These are phyloP conservation scores for Coprinopsis strossmayeri DNA, from an alignment of 768 basidiomycete species.

Conservation along the genomic window DNA sequence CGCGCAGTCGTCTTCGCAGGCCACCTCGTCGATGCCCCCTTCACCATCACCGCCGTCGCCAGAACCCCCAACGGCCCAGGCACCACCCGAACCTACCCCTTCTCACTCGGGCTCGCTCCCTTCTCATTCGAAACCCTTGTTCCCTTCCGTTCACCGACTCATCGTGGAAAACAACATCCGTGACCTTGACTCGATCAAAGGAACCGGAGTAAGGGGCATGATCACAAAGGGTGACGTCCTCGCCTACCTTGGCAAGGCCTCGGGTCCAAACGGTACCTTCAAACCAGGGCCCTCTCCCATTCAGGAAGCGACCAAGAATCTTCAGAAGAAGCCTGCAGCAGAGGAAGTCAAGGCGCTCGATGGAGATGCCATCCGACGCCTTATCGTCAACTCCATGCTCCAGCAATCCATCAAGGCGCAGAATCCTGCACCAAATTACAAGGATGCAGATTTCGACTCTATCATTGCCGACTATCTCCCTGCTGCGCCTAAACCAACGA, in stretches of 20 bases:
- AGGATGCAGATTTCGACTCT: slow-evolving; percentile 60
- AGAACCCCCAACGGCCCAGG: slow-evolving; percentile 19
- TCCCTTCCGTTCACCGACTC: slow-evolving; percentile 87
- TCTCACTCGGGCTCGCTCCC: slow-evolving; percentile 26
- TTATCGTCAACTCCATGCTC: slow-evolving; percentile 58
- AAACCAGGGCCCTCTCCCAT: slow-evolving; percentile 36
- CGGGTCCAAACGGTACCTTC: slow-evolving; percentile 69
- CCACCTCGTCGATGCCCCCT: slow-evolving; percentile 14
- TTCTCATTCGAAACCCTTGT: slow-evolving; percentile 64
- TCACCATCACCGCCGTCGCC: slow-evolving; percentile 25
- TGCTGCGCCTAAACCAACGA: slow-evolving; percentile 19
- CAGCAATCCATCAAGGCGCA: slow-evolving; percentile 47
- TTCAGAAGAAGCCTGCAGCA: slow-evolving; percentile 26
- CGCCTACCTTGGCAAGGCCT: slow-evolving; percentile 77
- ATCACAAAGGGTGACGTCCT: slow-evolving; percentile 95
- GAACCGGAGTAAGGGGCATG: slow-evolving; percentile 89
- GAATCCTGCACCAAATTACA: slow-evolving; percentile 36
- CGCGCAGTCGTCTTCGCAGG: slow-evolving; percentile 18
- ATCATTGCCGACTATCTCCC: slow-evolving; percentile 71
- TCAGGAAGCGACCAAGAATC: slow-evolving; percentile 24
- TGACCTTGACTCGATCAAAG: slow-evolving; percentile 65
- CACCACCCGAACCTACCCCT: slow-evolving; percentile 23
- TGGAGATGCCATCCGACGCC: slow-evolving; percentile 54
- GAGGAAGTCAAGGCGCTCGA: slow-evolving; percentile 39
- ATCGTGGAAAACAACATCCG: slow-evolving; percentile 58